Percentiles rank a stretch among this genome's conserved stretches.
phyloP scores from a whole-genome alignment of 2,329 filamentous ascomycete genomes.

The Lachnellula subtilissima region DNA sequence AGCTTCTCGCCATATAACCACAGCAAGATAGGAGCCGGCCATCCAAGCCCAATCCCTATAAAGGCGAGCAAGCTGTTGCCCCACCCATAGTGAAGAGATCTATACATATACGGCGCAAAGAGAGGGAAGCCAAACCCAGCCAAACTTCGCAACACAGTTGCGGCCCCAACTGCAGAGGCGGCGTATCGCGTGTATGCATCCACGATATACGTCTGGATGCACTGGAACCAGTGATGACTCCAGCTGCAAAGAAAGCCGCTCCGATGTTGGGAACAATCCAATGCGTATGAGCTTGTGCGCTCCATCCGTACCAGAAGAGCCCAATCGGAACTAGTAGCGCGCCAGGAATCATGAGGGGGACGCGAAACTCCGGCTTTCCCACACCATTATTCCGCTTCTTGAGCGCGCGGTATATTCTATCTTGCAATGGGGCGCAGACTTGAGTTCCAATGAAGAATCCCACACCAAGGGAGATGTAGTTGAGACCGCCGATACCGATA shows the following conservation, averaged over 20 bases:
- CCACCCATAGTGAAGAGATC: slow-evolving; percentile 40
- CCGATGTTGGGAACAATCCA: slow-evolving; percentile 55
- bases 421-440: slow-evolving; percentile 24
- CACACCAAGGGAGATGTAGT: slow-evolving; percentile 46
- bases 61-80: slow-evolving; percentile 40
- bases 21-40: slow-evolving; percentile 41
- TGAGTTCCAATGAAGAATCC: slow-evolving; percentile 36
- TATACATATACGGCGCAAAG: slow-evolving; percentile 21
- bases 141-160: slow-evolving; percentile 12
- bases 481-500: slow-evolving; percentile 50
- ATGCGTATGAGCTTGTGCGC: slow-evolving; percentile 42
- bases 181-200: slow-evolving; percentile 38
- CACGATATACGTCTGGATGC: slow-evolving; percentile 43
- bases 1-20: slow-evolving; percentile 35
- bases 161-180: slow-evolving; percentile 35
- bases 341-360: slow-evolving; percentile 52
- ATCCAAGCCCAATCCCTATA: slow-evolving; percentile 45
- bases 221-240: slow-evolving; percentile 33
- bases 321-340: slow-evolving; percentile 50
- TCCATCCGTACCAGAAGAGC: slow-evolving; percentile 54
- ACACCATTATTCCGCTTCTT: slow-evolving; percentile 19
- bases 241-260: slow-evolving; percentile 44
- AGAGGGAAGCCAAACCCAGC: slow-evolving; percentile 20
- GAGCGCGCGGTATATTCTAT: slow-evolving; percentile 17
- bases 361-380: slow-evolving; percentile 51